Evolutionary conservation across 2,329 filamentous ascomycete species (phyloP), one percentile per base, ranked within the genome.

Genomic region (Pseudohalonectria lignicola): DNA sequence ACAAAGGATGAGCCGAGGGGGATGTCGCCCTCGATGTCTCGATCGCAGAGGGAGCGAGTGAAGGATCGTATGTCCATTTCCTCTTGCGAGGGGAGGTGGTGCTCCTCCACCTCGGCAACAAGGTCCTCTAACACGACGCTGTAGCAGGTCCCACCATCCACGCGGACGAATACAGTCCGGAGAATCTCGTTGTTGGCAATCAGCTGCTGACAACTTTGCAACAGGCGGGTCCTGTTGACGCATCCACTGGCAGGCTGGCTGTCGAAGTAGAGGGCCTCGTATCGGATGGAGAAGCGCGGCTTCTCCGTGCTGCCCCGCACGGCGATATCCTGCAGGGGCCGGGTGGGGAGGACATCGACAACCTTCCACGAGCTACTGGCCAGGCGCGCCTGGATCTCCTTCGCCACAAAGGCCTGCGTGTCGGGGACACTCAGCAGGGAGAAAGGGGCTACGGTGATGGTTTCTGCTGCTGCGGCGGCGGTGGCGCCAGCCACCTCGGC

Each of bases 231-330:
- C 2, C 17, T 21, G 37, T 79, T 59, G 11, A 80, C 57, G 12
- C 7, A 7, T 7, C 23, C 23, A n/a, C n/a, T n/a, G n/a, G n/a
- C n/a, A n/a, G n/a, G n/a, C 0, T 48, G 44, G 0, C 61, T 64
- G 18, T 74, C 65, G 39, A 83, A 69, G 53, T 75, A 74, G 53
- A 83, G 74, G 41, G 78, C 63, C 43, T 76, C 76, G 49, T 84
- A 82, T 12, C 76, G 71, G 1, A 74, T 57, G 0, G 76, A 80
- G 49, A 73, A 79, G 2, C 77, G 67, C 4, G 76, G 76, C 3
- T 66, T 56, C 13, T 70, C 57, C 2, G 72, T 63, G 0, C 76
- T 81, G 17, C 66, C 75, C 42, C 61, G 63, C 30, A 82, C 66
- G 12, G 76, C 76, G 16, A 79, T 60, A 29, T 70, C 63, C 47